These are phyloP conservation scores for Candida piceae DNA, from an alignment of 805 yeast genomes.

Conservation along the genomic window DNA sequence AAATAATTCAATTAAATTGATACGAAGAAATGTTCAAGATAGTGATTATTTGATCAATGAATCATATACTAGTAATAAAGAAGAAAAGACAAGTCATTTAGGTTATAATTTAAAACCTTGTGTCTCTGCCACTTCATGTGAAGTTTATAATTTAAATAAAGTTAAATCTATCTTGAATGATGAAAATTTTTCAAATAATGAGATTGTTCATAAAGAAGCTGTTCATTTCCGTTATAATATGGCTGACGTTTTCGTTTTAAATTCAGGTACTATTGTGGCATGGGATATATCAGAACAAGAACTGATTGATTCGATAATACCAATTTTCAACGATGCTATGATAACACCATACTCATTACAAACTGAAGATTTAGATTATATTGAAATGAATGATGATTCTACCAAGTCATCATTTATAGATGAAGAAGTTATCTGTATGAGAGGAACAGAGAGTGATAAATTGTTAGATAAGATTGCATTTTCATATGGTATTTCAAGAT, in stretches of 20 bases:
- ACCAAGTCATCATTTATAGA: slow-evolving; percentile 39
- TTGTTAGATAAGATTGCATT: slow-evolving; percentile 81
- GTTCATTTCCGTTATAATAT: slow-evolving; percentile 43
- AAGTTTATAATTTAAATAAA: slow-evolving; percentile 54
- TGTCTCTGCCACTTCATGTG: slow-evolving; percentile 70
- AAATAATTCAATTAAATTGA: slow-evolving; percentile 9
- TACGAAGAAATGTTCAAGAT: slow-evolving; percentile 10
- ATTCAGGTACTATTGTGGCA: slow-evolving; percentile 76
- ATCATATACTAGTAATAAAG: slow-evolving; percentile 9
- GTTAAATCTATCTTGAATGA: slow-evolving; percentile 36
- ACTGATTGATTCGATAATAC: slow-evolving; percentile 43
- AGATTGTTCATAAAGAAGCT: slow-evolving; percentile 49
- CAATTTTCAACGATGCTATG: slow-evolving; percentile 46
- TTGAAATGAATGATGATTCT: too few species aligned
- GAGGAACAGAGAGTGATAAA: slow-evolving; percentile 44
- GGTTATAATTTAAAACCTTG: slow-evolving; percentile 35
- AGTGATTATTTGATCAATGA: slow-evolving; percentile 15
- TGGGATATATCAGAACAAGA: slow-evolving; percentile 71
- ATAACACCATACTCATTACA: slow-evolving; percentile 49
- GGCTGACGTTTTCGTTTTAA: slow-evolving; percentile 61
- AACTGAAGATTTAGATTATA: slow-evolving; percentile 82
- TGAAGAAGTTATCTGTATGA: slow-evolving; percentile 70
- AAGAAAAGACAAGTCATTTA: slow-evolving; percentile 4
- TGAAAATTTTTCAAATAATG: slow-evolving; percentile 31
- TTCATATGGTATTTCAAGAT: slow-evolving; percentile 80